Evolutionary conservation across 2,329 filamentous ascomycete species (phyloP).

Genomic region (Zasmidium citrigriseum): DNA sequence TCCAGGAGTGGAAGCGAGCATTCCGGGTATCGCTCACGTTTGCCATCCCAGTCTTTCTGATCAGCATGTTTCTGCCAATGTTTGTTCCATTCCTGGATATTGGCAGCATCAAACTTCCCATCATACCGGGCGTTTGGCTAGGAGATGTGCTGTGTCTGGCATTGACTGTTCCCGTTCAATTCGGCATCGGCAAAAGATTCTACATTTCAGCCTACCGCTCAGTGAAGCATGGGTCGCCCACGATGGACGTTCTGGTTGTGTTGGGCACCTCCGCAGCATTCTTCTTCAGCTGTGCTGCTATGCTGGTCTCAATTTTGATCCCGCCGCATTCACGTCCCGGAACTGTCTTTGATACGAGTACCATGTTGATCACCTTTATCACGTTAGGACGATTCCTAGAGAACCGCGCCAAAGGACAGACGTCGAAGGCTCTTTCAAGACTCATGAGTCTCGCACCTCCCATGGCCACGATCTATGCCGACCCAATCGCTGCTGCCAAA

Average conservation of each 20-base stretch:
- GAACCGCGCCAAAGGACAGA: constrained; percentile 93
- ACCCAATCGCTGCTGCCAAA: constrained; percentile 92
- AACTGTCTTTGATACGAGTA: constrained; percentile 96
- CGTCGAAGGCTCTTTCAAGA: constrained; percentile 85
- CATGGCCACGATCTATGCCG: constrained; percentile 94
- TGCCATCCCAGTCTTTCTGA: constrained; percentile 84
- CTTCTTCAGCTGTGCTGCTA: constrained; percentile 88
- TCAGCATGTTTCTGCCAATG: constrained; percentile 96
- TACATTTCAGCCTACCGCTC: constrained; percentile 94
- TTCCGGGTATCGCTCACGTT: constrained; percentile 78
- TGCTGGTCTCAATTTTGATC: constrained; percentile 77
- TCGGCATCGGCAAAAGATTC: constrained; percentile 92
- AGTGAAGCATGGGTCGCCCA: constrained; percentile 84
- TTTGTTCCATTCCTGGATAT: constrained; percentile 73
- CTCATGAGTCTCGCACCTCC: constrained; percentile 96
- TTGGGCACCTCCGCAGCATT: constrained; percentile 93
- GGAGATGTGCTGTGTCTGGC: constrained; percentile 82
- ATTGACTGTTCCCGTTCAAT: constrained; percentile 91
- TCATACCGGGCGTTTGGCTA: constrained; percentile 75
- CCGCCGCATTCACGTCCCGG: constrained; percentile 76
- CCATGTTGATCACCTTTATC: constrained; percentile 97
- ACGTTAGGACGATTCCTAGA: constrained; percentile 88
- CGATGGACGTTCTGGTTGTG: constrained; percentile 96
- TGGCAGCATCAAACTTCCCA: constrained; percentile 64
- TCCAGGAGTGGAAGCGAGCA: constrained; percentile 84